phyloP scores from a whole-genome alignment of 805 yeast genomes.

The Myxozyma mucilagina region DNA sequence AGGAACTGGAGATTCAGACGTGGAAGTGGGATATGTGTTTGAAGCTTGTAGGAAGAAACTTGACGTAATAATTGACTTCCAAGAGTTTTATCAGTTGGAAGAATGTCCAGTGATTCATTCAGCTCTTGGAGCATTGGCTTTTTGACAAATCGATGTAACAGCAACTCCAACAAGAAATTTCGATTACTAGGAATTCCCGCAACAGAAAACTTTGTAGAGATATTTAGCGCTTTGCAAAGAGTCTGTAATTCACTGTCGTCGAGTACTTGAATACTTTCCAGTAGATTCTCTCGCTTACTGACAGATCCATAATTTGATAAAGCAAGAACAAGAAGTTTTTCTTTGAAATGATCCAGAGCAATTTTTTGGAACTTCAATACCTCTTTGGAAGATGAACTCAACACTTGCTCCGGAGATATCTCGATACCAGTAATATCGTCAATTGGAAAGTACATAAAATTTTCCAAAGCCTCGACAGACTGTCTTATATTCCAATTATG shows the following conservation, averaged over 20 bases:
- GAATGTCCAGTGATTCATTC: neutral
- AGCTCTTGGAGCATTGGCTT: constrained; percentile 4
- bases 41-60: constrained; percentile 11
- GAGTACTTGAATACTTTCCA: constrained; percentile 34
- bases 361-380: constrained; percentile 36
- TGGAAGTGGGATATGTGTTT: constrained; percentile 31
- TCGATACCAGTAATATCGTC: constrained; percentile 46
- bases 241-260: constrained; percentile 28
- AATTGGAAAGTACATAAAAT: constrained; percentile 44
- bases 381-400: constrained; percentile 10
- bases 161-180: constrained; percentile 24
- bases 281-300: constrained; percentile 26
- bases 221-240: constrained; percentile 17
- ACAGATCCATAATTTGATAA: constrained; percentile 37
- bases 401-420: constrained; percentile 29
- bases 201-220: constrained; percentile 9
- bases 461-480: constrained; percentile 28
- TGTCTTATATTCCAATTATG: constrained; percentile 8
- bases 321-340: constrained; percentile 34
- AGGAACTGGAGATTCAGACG: constrained; percentile 38
- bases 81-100: constrained; percentile 26
- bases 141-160: constrained; percentile 28
- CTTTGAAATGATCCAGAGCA: constrained; percentile 33
- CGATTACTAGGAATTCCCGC: neutral
- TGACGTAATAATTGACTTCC: constrained; percentile 8